phyloP scores from a whole-genome alignment of 495 filamentous ascomycete genomes.

The Hypoxylon fragiforme region DNA sequence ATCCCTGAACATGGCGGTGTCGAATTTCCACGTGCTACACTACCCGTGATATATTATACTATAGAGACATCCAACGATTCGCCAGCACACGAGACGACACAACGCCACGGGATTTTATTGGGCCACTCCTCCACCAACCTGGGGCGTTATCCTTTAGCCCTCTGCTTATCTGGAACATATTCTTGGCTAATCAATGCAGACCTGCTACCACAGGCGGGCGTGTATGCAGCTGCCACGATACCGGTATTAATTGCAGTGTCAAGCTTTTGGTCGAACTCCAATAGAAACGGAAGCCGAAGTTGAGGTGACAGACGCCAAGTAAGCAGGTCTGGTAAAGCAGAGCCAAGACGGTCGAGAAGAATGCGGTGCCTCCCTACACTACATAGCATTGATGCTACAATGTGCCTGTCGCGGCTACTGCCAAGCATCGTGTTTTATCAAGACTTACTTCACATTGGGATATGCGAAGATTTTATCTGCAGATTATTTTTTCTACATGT shows the following conservation, averaged over 20 bases:
- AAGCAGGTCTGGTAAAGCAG: slow-evolving; percentile 24
- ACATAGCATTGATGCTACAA: slow-evolving; percentile 21
- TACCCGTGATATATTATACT: slow-evolving; percentile 8
- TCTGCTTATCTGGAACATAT: slow-evolving; percentile 10
- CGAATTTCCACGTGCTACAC: slow-evolving; percentile 9
- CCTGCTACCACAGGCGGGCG: slow-evolving; percentile 14
- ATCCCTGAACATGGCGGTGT: background rate
- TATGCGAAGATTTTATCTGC: slow-evolving; percentile 2
- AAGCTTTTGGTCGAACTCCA: slow-evolving; percentile 31
- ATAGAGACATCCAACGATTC: slow-evolving; percentile 5
- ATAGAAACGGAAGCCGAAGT: slow-evolving; percentile 17
- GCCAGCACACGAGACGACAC: slow-evolving; percentile 9
- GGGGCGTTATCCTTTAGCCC: slow-evolving; percentile 9
- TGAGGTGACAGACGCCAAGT: slow-evolving; percentile 26
- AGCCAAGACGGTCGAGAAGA: slow-evolving; percentile 21
- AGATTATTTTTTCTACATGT: too few relatives aligned
- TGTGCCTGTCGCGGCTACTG: slow-evolving; percentile 21
- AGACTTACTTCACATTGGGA: background rate
- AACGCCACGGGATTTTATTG: slow-evolving; percentile 20
- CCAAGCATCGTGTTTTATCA: slow-evolving; percentile 30
- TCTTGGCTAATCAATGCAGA: slow-evolving; percentile 28
- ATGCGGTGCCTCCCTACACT: slow-evolving; percentile 4
- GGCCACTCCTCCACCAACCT: slow-evolving; percentile 6
- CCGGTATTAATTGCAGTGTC: slow-evolving; percentile 33
- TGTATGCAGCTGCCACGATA: slow-evolving; percentile 34